Conservation (phyloP, 768 basidiomycete genomes). For the Cubamyces lactineus region DNA sequence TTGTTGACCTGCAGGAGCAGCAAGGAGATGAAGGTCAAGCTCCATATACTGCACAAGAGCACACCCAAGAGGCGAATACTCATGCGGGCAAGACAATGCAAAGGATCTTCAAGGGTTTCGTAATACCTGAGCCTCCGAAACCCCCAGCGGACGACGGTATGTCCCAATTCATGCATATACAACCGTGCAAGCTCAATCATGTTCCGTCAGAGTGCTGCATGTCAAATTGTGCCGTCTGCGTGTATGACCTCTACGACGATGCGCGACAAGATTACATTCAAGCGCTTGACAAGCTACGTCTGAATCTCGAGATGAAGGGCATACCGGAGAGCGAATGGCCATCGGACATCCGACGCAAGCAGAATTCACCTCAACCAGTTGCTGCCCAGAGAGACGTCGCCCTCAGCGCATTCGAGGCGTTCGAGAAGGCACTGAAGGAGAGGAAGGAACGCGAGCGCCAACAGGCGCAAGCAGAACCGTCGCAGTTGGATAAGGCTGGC, state of each 20-base stretch:
- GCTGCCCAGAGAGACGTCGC: conserved; percentile 38
- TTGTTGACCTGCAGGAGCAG: conserved; percentile 3
- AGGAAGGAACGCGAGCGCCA: conserved; percentile 41
- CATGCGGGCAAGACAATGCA: conserved; percentile 8
- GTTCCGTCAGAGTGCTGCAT: conserved; percentile 82
- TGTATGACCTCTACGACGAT: conserved; percentile 87
- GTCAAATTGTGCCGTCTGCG: conserved; percentile 92
- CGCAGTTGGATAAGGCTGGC: not conserved
- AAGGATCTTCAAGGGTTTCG: conserved; percentile 53
- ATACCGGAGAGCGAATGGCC: conserved; percentile 75
- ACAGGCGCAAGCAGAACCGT: not conserved
- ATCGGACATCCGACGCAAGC: conserved; percentile 40
- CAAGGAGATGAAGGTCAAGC: conserved; percentile 26
- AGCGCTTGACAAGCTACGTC: conserved; percentile 52
- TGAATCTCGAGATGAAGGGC: conserved; percentile 47
- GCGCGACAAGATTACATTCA: conserved; percentile 64
- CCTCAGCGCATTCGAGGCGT: conserved; percentile 71
- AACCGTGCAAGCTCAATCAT: not conserved
- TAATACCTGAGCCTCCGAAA: conserved; percentile 63
- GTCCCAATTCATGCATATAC: not conserved
- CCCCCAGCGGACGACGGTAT: conserved; percentile 70
- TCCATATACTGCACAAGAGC: conserved; percentile 10
- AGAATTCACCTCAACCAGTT: conserved; percentile 15
- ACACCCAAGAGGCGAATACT: conserved; percentile 10
- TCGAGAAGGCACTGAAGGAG: conserved; percentile 59